A percentile compares a stretch with the other conserved stretches of the same genome.
Conservation (phyloP, 441 rosid genomes). For the Metrosideros polymorpha region DNA sequence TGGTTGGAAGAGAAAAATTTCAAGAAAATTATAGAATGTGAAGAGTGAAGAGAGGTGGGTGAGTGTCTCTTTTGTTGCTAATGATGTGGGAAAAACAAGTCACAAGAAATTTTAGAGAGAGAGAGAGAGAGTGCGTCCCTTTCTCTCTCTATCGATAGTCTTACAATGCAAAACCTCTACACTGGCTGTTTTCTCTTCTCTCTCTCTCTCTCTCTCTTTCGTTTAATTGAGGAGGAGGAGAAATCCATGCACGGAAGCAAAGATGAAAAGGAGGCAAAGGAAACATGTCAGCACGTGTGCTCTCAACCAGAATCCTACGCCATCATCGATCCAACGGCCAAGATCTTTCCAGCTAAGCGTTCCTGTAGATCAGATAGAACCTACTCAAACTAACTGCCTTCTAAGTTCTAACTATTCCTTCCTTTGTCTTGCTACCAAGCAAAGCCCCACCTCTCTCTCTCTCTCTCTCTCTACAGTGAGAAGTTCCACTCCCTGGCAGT, state of each 20-base stretch:
- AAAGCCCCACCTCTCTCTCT: background rate
- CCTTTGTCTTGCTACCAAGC: constrained; percentile 30
- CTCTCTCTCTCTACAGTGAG: background rate
- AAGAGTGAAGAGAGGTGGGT: constrained; percentile 1
- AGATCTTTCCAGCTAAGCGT: constrained; percentile 12
- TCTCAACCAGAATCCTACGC: constrained; percentile 29
- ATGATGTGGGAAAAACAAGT: constrained; percentile 15
- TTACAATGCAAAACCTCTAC: background rate
- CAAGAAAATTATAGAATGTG: background rate
- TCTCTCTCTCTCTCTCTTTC: background rate
- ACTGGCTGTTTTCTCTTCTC: background rate
- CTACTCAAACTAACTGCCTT: constrained; percentile 10
- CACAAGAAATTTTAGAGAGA: background rate
- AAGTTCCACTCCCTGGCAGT: background rate
- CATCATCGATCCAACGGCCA: constrained; percentile 24
- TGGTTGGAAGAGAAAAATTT: background rate
- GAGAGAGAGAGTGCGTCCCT: background rate
- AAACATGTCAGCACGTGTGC: constrained; percentile 31
- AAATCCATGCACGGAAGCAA: constrained; percentile 65
- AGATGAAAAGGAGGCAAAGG: constrained; percentile 10
- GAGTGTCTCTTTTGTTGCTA: constrained; percentile 17
- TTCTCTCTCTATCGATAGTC: background rate
- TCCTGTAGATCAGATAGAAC: constrained; percentile 5
- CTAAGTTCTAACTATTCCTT: constrained; percentile 32
- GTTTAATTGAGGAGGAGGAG: constrained; percentile 30